Conservation (phyloP, 2,329 filamentous ascomycete species). For the Colletotrichum endophyticum region DNA sequence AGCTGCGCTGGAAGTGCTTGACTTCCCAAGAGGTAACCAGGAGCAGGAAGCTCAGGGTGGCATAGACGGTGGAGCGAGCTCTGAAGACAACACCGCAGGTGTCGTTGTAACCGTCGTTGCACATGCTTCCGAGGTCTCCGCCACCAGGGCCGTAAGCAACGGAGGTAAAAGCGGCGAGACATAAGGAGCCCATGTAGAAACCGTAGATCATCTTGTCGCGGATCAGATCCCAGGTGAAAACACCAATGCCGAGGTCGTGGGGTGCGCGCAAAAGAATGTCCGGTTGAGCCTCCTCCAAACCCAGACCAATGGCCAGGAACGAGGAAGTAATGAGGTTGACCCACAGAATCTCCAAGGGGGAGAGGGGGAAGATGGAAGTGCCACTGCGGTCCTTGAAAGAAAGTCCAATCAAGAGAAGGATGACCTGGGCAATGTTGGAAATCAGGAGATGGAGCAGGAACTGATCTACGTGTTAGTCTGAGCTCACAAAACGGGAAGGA, state of each 20-base stretch:
- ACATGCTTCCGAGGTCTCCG: constrained; percentile 56
- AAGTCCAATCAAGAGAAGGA: constrained; percentile 71
- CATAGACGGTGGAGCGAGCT: constrained; percentile 72
- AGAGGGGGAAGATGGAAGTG: constrained; percentile 72
- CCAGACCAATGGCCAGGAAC: constrained; percentile 73
- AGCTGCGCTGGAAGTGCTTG: constrained; percentile 71
- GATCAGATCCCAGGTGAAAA: constrained; percentile 70
- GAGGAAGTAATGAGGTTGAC: constrained; percentile 77
- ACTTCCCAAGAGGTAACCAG: constrained; percentile 77
- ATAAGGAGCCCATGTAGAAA: constrained; percentile 65
- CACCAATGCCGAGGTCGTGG: constrained; percentile 61
- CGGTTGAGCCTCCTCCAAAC: constrained; percentile 71
- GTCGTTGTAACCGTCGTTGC: constrained; percentile 59
- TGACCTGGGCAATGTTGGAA: constrained; percentile 73
- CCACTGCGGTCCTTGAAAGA: constrained; percentile 66
- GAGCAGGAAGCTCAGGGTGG: constrained; percentile 70
- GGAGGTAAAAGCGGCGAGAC: constrained; percentile 64
- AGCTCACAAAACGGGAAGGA: constrained; percentile 8
- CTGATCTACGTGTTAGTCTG: constrained; percentile 30
- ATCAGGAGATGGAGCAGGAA: constrained; percentile 70
- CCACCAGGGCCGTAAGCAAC: constrained; percentile 61
- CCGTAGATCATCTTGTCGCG: constrained; percentile 72
- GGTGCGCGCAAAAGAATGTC: constrained; percentile 73
- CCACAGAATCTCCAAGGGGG: constrained; percentile 77
- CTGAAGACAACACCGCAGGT: constrained; percentile 64